phyloP scores from a whole-genome alignment of 192 early-diverging fungal species.

The Coemansia sp. region DNA sequence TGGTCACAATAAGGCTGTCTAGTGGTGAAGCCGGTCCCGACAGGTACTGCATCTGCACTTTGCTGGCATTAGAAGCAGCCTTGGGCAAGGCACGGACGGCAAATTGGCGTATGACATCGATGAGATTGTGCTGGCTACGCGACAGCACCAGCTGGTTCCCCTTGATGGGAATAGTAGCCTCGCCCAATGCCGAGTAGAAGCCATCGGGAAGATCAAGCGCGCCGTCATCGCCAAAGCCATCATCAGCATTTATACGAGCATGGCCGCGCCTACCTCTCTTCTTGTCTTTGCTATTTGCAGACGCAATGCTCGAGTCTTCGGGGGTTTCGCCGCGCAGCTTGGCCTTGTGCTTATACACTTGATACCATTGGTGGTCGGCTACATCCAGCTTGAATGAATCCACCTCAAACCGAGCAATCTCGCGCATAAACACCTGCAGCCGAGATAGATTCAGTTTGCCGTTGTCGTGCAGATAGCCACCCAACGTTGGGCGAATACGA shows the following conservation, averaged over 20 bases:
- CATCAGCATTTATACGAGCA: background rate
- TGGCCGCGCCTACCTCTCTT: background rate
- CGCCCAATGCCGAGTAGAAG: conserved; percentile 30
- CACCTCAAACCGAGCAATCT: conserved; percentile 50
- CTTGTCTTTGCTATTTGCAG: background rate
- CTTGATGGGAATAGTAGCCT: conserved; percentile 38
- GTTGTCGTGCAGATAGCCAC: conserved; percentile 86
- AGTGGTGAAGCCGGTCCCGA: conserved; percentile 34
- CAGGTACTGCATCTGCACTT: conserved; percentile 47
- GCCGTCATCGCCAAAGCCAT: conserved; percentile 9
- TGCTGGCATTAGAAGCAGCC: conserved; percentile 21
- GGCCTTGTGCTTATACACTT: conserved; percentile 52
- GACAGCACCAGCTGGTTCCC: conserved; percentile 38
- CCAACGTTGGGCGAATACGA: conserved; percentile 61
- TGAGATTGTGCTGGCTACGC: conserved; percentile 33
- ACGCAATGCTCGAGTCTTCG: conserved; percentile 20
- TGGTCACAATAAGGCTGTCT: conserved; percentile 39
- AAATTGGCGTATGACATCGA: conserved; percentile 42
- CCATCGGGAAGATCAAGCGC: conserved; percentile 20
- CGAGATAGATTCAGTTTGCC: conserved; percentile 65
- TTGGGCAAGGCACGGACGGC: conserved; percentile 45
- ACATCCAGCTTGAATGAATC: conserved; percentile 52
- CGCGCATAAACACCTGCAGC: conserved; percentile 63
- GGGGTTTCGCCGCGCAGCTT: conserved; percentile 35
- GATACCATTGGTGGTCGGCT: conserved; percentile 51